A percentile compares a stretch with the other conserved stretches of the same genome.
Conservation (phyloP, 306 rosid species). For the Cicer arietinum region DNA sequence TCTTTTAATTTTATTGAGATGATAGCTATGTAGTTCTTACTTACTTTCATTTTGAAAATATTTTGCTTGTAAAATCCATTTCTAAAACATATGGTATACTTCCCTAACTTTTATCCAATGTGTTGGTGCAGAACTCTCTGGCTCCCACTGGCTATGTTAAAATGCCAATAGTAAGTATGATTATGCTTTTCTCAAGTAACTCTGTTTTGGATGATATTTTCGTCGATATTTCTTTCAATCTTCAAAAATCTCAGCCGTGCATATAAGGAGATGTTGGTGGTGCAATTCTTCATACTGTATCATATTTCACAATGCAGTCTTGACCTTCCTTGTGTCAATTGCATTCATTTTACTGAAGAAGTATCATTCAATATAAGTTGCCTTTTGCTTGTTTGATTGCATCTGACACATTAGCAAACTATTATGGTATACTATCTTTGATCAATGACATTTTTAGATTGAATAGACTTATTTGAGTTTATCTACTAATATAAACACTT, state of each 20-base stretch:
- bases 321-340: neutral
- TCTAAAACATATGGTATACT: neutral
- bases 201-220: constrained; percentile 30
- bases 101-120: constrained; percentile 32
- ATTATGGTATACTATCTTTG: constrained; percentile 4
- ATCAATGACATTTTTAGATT: constrained; percentile 13
- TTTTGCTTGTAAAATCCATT: constrained; percentile 10
- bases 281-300: neutral
- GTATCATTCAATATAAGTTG: constrained; percentile 22
- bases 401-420: neutral
- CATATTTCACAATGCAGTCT: neutral
- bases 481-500: too few species aligned
- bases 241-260: neutral
- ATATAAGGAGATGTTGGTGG: neutral
- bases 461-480: too few species aligned
- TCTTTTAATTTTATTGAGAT: constrained; percentile 26
- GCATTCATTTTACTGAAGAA: constrained; percentile 18
- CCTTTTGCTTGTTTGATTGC: neutral
- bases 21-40: constrained; percentile 18
- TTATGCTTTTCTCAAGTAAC: constrained; percentile 11
- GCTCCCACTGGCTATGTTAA: constrained; percentile 87
- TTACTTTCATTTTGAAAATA: neutral
- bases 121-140: constrained; percentile 65
- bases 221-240: neutral
- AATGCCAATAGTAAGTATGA: constrained; percentile 75